Base-by-base conservation (phyloP, 2,329 filamentous ascomycete species). In the Beauveria medogensis region DNA sequence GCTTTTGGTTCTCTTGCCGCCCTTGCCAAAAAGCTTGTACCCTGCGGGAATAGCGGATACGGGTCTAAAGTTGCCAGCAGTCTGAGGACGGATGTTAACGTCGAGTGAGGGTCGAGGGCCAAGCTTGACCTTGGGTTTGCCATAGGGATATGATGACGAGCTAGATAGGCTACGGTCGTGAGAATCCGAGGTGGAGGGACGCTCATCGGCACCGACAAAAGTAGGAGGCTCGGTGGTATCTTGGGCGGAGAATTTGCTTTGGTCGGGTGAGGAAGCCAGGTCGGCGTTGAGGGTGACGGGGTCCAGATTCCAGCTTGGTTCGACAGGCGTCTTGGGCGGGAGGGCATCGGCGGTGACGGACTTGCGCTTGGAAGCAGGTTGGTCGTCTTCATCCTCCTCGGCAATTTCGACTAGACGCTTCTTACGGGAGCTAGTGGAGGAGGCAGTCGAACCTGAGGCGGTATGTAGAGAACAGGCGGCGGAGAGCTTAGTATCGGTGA, bases 391-490 rank as follows among this genome's bases (percentile, higher is more conserved):
- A 59, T 88, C 90, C 75, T 94, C 90, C 75, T 97, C 94, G n/a
- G 89, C 87, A 71, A 97, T 97, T 75, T 96, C 93, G 77, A 93
- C 88, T 67, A 97, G 78, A 66, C 90, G 87, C 68, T 88, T 84
- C 69, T 87, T 82, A 62, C 89, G 78, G 5, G 91, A 95, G 70
- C 89, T 92, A 54, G 85, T 89, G 5, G 91, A 93, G 12, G 92
- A 96, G 28, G 89, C 91, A 66, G 87, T 90, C 22, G 93, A 96
- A 44, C 88, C 89, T 14, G 91, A 91, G 8, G 92, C 91, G 44
- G 92, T 89, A 74, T 97, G 92, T 59, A 97, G 79, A 48, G 92
- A 92, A 74, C 92, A 97, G 59, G 91, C 91, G 37, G 92, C 86
- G 10, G 92, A 93, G 58, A 99, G 82, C 65, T 91, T 89, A 63